phyloP scores from a whole-genome alignment of 257 asterid species.

The Forsythia suspensa region DNA sequence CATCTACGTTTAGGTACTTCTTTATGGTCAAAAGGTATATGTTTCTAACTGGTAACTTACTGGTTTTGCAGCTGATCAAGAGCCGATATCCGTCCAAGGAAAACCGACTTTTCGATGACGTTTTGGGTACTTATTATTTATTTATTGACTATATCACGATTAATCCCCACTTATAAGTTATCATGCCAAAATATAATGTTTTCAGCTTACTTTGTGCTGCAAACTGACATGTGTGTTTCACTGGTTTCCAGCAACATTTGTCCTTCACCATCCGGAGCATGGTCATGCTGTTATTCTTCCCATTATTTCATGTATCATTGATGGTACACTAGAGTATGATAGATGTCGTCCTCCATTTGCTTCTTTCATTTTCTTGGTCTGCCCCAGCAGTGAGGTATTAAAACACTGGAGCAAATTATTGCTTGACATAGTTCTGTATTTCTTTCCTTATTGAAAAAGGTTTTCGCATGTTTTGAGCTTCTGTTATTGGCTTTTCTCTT shows the following conservation, averaged over 20 bases:
- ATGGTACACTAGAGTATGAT: conserved; percentile 77
- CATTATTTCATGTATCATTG: conserved; percentile 87
- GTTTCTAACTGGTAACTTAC: conserved; percentile 15
- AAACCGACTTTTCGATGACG: conserved; percentile 91
- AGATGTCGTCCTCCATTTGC: conserved; percentile 78
- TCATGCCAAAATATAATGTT: not conserved
- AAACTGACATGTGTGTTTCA: conserved; percentile 22
- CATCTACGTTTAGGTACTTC: not conserved
- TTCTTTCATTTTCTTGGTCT: conserved; percentile 90
- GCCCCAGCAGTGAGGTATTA: conserved; percentile 77
- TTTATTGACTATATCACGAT: conserved; percentile 1
- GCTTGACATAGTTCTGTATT: not conserved
- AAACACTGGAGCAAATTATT: conserved; percentile 4
- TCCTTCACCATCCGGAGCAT: conserved; percentile 99
- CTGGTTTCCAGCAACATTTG: conserved; percentile 78
- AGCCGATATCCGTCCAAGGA: conserved; percentile 84
- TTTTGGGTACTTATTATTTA: conserved; percentile 56
- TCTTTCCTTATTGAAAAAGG: conserved; percentile 4
- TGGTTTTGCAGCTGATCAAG: conserved; percentile 73
- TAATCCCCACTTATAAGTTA: not conserved
- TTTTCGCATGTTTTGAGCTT: conserved; percentile 6
- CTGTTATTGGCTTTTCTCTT: not conserved
- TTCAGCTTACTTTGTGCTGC: conserved; percentile 18
- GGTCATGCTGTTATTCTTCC: conserved; percentile 96
- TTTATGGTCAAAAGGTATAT: conserved; percentile 11